Percentiles rank a stretch among this genome's conserved stretches.
These are phyloP conservation scores for Leccinum boreale DNA, from an alignment of 768 basidiomycete species.

Conservation along the genomic window DNA sequence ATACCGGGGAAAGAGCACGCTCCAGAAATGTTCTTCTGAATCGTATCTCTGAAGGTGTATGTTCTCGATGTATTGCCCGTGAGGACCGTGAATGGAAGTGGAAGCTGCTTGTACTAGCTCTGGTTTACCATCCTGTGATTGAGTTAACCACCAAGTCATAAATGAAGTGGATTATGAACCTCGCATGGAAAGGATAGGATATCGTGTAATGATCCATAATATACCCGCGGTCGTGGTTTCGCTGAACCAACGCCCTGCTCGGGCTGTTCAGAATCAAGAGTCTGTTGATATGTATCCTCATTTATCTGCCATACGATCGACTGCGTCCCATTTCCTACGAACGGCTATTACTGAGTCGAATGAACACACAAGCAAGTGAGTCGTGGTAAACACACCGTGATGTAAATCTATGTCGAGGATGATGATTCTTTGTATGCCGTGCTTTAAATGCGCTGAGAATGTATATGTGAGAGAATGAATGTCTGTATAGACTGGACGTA, in stretches of 20 bases:
- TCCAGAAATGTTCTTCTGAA: slow-evolving; percentile 11
- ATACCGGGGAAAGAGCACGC: slow-evolving; percentile 62
- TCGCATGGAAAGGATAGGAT: slow-evolving; percentile 91
- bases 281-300: slow-evolving; percentile 74
- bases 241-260: slow-evolving; percentile 22
- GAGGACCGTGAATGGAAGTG: slow-evolving; percentile 17
- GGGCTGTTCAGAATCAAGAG: slow-evolving; percentile 47
- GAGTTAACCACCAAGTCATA: not conserved
- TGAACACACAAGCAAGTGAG: not conserved
- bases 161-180: slow-evolving; percentile 35
- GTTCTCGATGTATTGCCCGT: slow-evolving; percentile 29
- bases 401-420: slow-evolving; percentile 78
- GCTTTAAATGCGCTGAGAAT: slow-evolving; percentile 70
- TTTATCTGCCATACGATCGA: slow-evolving; percentile 90
- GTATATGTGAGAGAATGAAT: not conserved
- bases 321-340: slow-evolving; percentile 89
- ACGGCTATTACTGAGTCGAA: not conserved
- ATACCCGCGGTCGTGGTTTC: slow-evolving; percentile 58
- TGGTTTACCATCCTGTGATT: slow-evolving; percentile 70
- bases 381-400: slow-evolving; percentile 18
- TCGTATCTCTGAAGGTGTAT: slow-evolving; percentile 16
- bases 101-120: slow-evolving; percentile 85
- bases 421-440: slow-evolving; percentile 73
- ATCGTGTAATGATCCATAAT: slow-evolving; percentile 94
- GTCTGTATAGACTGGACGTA: slow-evolving; percentile 29